Conservation (phyloP, 805 yeast genomes). For the Saccharomycopsis sp. region DNA sequence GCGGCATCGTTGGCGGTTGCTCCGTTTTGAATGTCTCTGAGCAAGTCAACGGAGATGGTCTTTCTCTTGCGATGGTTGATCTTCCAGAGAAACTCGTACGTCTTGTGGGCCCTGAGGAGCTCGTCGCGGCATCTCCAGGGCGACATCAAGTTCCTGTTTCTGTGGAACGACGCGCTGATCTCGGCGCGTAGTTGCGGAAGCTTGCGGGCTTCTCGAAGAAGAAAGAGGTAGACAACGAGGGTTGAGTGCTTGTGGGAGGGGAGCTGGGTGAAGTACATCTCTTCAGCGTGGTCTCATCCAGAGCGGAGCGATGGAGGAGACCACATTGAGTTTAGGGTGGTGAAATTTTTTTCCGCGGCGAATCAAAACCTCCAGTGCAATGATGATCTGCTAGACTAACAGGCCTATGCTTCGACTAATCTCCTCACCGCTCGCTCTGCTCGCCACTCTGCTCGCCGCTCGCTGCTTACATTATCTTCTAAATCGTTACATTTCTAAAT, state of each 20-base stretch:
- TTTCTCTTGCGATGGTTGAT: too few species aligned
- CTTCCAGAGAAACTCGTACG: too few species aligned
- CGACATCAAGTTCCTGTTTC: neutral
- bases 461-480: too few species aligned
- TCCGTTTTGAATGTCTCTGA: too few species aligned
- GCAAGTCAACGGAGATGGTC: too few species aligned
- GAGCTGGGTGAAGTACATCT: neutral
- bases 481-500: neutral
- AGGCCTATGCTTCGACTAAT: neutral
- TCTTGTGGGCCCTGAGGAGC: neutral
- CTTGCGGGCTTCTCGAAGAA: neutral
- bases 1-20: too few species aligned
- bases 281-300: neutral
- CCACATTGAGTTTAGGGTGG: neutral
- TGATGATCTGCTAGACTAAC: neutral
- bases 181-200: neutral
- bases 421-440: neutral
- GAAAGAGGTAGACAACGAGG: neutral
- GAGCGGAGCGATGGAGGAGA: neutral
- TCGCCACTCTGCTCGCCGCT: neutral
- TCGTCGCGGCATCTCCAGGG: slow-evolving; percentile 1
- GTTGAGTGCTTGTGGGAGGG: neutral
- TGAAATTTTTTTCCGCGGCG: neutral
- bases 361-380: neutral
- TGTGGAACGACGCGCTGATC: neutral